A percentile compares a stretch with the other conserved stretches of the same genome.
phyloP scores from a whole-genome alignment of 129 eudicot species.

The Logfia minima region DNA sequence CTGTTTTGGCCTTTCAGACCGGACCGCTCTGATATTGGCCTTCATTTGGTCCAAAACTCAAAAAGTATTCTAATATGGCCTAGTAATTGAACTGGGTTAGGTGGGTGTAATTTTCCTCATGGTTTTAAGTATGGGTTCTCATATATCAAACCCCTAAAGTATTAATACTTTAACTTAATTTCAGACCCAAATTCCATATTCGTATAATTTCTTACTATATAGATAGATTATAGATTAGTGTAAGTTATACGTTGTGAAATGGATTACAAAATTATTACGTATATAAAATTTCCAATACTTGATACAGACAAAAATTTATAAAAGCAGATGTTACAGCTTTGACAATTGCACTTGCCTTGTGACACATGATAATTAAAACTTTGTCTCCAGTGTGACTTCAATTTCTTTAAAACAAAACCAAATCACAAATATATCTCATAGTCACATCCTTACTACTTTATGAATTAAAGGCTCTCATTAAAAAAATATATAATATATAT shows the following conservation, averaged over 20 bases:
- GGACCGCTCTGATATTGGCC: not conserved
- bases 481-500: slow-evolving; percentile 6
- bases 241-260: not conserved
- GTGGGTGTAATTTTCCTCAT: too few relatives aligned
- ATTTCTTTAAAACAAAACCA: slow-evolving; percentile 8
- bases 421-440: slow-evolving; percentile 16
- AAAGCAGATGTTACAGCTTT: slow-evolving; percentile 21
- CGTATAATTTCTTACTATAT: not conserved
- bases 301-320: not conserved
- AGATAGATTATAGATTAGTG: not conserved
- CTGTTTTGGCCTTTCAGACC: not conserved
- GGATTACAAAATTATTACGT: not conserved
- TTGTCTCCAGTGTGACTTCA: slow-evolving; percentile 11
- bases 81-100: too few relatives aligned
- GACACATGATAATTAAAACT: not conserved
- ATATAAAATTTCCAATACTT: slow-evolving; percentile 9
- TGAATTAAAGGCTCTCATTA: not conserved
- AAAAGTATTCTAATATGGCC: not conserved
- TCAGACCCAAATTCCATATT: not conserved
- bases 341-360: slow-evolving; percentile 7
- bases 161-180: too few relatives aligned
- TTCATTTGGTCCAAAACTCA: not conserved
- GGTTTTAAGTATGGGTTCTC: too few relatives aligned
- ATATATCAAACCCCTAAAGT: too few relatives aligned
- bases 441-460: slow-evolving; percentile 26